Conservation (phyloP, 345 rosid genomes). For the Rhizophora mangle region DNA sequence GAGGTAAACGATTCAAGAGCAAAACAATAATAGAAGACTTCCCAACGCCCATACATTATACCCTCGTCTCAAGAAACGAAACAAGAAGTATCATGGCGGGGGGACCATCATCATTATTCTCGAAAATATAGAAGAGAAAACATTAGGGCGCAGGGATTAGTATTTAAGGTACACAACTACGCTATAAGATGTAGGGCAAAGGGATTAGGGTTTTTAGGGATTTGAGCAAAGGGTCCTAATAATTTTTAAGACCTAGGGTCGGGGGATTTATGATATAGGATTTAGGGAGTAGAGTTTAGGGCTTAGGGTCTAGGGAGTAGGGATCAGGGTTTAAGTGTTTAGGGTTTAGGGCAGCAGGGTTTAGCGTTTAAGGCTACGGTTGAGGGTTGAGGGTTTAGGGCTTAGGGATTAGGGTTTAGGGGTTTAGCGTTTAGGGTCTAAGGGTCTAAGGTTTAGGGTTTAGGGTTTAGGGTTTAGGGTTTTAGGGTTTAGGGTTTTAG, state of each 20-base stretch:
- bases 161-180: no score
- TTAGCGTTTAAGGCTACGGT: not conserved
- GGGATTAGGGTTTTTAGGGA: no score
- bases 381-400: not conserved
- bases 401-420: not conserved
- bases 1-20: no score
- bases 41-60: no score
- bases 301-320: not conserved
- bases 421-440: not conserved
- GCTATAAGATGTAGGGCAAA: no score
- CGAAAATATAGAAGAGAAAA: no score
- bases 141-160: no score
- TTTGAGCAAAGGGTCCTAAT: not conserved
- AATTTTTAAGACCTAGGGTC: not conserved
- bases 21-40: no score
- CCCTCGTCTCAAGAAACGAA: no score
- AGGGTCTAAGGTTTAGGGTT: slow-evolving; percentile 2
- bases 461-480: not conserved
- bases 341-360: not conserved
- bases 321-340: not conserved
- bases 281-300: not conserved
- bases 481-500: not conserved
- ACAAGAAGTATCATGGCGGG: no score
- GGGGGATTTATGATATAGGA: not conserved
- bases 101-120: no score